Evolutionary conservation across 345 rosid species (phyloP), one percentile per base, ranked within the genome.

Genomic region (Aethionema arabicum): DNA sequence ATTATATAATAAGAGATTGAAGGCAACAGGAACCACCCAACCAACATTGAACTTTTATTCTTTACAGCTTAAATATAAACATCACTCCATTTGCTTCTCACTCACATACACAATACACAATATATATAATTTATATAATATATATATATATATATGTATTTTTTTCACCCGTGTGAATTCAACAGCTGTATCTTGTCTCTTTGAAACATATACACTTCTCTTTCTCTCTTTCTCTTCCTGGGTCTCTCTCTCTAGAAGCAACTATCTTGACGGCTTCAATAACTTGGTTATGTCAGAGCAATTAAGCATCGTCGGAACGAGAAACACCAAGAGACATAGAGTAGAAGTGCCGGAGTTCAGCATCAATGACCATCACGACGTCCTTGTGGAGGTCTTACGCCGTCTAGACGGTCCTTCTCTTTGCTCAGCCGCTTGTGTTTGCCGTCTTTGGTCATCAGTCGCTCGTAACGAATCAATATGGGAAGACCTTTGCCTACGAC

Each of bases 401-500:
- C 71, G 91, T 6, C 84, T 92, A 56, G 98, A 92, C 80, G 93
- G 93, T 7, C 86, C 83, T 10, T 86, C 98, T 4, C 90, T 92
- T 6, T 71, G 90, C 40, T 76, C 80, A 43, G 93, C 96, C 8
- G 86, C 98, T 44, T 81, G 93, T 72, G 98, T 89, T 48, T 92
- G 98, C 72, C 84, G 90, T 14, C 91, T 87, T 57, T 92, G 98
- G 98, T 81, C 79, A 61, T 67, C 83, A 59, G 74, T 89, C 30
- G 76, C 86, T 63, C 80, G 85, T 16, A 78, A 72, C 66, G 95
- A 92, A 72, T 79, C 91, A 8, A 70, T 85, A 39, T 92, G 98
- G 98, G 98, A 92, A 67, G 75, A 87, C 72, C 85, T 89, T 60
- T 92, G 98, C 78, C 84, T 92, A 78, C 82, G 86, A 63, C 92